phyloP scores from a whole-genome alignment of 2,329 filamentous ascomycete species.

The Exserohilum turcica region DNA sequence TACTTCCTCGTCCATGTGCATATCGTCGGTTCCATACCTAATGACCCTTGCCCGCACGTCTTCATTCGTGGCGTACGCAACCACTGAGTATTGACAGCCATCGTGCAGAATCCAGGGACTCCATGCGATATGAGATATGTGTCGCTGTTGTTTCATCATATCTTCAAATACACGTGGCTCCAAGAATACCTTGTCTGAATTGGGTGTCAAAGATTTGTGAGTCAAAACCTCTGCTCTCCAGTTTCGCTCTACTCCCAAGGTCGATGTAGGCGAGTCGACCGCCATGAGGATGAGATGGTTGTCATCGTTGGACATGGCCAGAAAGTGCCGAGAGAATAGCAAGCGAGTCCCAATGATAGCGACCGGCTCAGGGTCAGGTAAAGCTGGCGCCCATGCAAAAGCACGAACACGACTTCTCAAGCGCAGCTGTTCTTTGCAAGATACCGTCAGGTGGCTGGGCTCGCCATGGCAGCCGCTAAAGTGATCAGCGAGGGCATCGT shows the following conservation, averaged over 20 bases:
- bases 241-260: constrained; percentile 23
- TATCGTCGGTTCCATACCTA: constrained; percentile 16
- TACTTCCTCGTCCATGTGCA: constrained; percentile 31
- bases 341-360: constrained; percentile 33
- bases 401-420: constrained; percentile 48
- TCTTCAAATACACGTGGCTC: constrained; percentile 38
- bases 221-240: constrained; percentile 40
- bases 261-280: constrained; percentile 48
- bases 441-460: constrained; percentile 20
- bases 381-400: constrained; percentile 50
- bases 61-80: constrained; percentile 46
- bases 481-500: constrained; percentile 52
- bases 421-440: constrained; percentile 42
- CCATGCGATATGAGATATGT: constrained; percentile 47
- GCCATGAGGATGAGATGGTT: constrained; percentile 48
- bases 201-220: constrained; percentile 27
- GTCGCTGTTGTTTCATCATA: constrained; percentile 37
- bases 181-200: constrained; percentile 16
- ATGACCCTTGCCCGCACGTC: constrained; percentile 36
- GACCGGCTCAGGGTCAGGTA: constrained; percentile 15
- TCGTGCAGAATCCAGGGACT: constrained; percentile 44
- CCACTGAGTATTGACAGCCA: constrained; percentile 32
- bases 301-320: constrained; percentile 51
- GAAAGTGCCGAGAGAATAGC: constrained; percentile 35
- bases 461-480: constrained; percentile 31